Evolutionary conservation across 2,329 filamentous ascomycete species (phyloP), one percentile per base, ranked within the genome.

Genomic region (Colletotrichum sp.): DNA sequence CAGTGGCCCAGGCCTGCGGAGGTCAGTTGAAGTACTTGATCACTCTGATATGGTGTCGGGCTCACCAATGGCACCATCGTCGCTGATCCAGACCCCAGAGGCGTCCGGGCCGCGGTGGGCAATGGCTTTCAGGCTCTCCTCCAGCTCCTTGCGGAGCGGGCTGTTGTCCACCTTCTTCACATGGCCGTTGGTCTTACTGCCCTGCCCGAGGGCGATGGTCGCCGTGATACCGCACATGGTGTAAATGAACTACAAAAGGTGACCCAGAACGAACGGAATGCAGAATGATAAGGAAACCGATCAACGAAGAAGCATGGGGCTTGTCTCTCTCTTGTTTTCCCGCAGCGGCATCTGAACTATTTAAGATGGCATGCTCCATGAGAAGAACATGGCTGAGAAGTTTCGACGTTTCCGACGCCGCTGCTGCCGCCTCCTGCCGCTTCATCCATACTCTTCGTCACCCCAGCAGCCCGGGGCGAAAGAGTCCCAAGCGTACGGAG

Each of bases 1-100:
- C 85, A 85, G 79, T 91, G 88, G 16, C 85, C 88, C 30, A 90
- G 84, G 7, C 80, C 83, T 64, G 19, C 1, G n/a, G 2, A 16
- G 5, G 32, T 64, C 22, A 64, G 30, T 22, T 15, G 8, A 19
- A 8, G 22, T 28, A 2, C n/a, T 16, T 5, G 5, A 9, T 44
- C 34, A 11, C 13, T n/a, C 12, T 4, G 27, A 65, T 19, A 15
- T 15, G 28, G 1, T 4, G n/a, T 19, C 6, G 12, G 8, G 9
- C 13, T 12, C 68, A 76, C 74, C 74, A 57, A 76, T 65, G 16
- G 44, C 27, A 1, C 59, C 59, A n/a, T 76, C 71, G 27, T 77
- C 44, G 65, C 77, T 82, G 32, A 82, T 78, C 82, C 82, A 84
- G 15, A 81, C 71, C 19, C 81, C 80, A 4, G 78, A 78, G 16